Evolutionary conservation across 2,329 filamentous ascomycete species (phyloP), one percentile per base, ranked within the genome.

Genomic region (Scytalidium sp.): DNA sequence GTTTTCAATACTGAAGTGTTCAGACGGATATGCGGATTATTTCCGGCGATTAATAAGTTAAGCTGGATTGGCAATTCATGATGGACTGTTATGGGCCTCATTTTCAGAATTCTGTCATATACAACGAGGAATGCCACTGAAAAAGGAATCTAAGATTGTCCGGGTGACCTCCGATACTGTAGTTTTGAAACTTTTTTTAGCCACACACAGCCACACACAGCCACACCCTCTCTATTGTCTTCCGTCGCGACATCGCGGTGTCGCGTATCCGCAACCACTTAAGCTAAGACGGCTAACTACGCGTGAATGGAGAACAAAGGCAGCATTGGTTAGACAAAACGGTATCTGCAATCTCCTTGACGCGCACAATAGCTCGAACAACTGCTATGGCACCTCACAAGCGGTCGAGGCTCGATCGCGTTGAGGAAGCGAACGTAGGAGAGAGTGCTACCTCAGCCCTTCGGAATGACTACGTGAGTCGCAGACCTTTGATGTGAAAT

Each of bases 371-470:
- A 6, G 4, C 5, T 21, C 13, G 5, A 5, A 5, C 20, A 7
- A 19, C 46, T 40, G 56, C 41, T 11, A 76, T 75, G 73, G 64
- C 70, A 43, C 67, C 70, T 19, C 54, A 64, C 44, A 75, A 75
- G 57, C 69, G 73, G n/a, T 44, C 54, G 27, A 67, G 68, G 50
- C 55, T 52, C 22, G 53, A 58, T 29, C 66, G 66, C 15, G 60
- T 64, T 17, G 64, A 63, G 19, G 62, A 65, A 17, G 65, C 67
- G 43, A 57, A 67, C 32, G 56, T 65, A 25, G 62, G 61, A 22
- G 60, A 64, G 53, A 58, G 51, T 41, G 56, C 57, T 46, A 60
- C 52, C 43, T 64, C 62, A 48, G 58, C 52, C 41, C 53, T 65
- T 17, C 60, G 56, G 48, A 56, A 56, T 50, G 58, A 63, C 45